Conservation (phyloP, 2,329 filamentous ascomycete species). For the Arthrobotrys sphaeroides region DNA sequence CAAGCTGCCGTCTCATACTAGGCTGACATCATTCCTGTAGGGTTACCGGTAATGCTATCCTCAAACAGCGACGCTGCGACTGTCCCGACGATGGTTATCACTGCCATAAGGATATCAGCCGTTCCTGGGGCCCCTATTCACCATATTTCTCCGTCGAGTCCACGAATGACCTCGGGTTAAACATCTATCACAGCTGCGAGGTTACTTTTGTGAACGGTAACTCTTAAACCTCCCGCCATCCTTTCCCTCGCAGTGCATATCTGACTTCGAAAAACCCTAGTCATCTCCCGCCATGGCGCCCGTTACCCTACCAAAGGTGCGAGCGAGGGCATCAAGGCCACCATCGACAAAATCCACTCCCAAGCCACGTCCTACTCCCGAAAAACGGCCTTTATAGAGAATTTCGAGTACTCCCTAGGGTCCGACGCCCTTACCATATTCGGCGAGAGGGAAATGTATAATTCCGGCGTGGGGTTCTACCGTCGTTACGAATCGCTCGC, state of each 20-base stretch:
- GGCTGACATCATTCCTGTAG: neutral
- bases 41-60: constrained; percentile 17
- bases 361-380: constrained; percentile 67
- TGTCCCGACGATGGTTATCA: constrained; percentile 69
- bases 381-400: constrained; percentile 74
- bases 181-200: constrained; percentile 73
- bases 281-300: constrained; percentile 85
- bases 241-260: no score
- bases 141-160: constrained; percentile 76
- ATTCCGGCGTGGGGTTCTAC: constrained; percentile 81
- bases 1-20: neutral
- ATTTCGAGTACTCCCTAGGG: constrained; percentile 77
- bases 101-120: constrained; percentile 71
- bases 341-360: constrained; percentile 61
- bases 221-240: neutral
- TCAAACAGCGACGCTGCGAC: constrained; percentile 63
- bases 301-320: constrained; percentile 77
- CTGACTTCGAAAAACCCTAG: constrained; percentile 52
- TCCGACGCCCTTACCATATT: constrained; percentile 75
- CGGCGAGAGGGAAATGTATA: constrained; percentile 74
- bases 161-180: constrained; percentile 69
- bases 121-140: constrained; percentile 86
- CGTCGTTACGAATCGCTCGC: constrained; percentile 74
- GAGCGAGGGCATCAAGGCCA: constrained; percentile 72
- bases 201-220: constrained; percentile 76